phyloP scores from a whole-genome alignment of 1,284 basidiomycete genomes.

The Sporisorium exsertum region DNA sequence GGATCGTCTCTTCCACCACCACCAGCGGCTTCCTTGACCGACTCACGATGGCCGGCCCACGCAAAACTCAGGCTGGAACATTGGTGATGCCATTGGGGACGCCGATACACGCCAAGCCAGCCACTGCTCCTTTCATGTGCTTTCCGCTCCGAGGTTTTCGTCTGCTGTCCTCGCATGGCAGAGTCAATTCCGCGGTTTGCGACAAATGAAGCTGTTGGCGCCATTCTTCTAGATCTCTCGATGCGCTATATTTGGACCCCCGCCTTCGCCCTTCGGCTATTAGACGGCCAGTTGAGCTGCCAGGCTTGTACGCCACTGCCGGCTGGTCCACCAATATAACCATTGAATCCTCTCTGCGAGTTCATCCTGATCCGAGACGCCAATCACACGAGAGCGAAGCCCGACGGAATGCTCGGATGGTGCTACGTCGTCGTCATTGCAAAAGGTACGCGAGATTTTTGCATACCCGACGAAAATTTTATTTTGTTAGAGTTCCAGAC shows the following conservation, averaged over 20 bases:
- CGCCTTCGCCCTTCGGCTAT: neutral
- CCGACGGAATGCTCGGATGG: no score
- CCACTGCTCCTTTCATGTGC: neutral
- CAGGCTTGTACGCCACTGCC: no score
- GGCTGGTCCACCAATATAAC: no score
- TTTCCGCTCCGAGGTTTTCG: neutral
- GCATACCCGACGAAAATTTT: no score
- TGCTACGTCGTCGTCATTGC: no score
- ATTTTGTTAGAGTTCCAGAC: no score
- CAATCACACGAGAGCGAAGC: no score
- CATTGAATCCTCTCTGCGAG: no score
- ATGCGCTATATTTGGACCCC: neutral
- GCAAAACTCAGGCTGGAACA: slow-evolving; percentile 8
- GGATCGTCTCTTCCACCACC: neutral
- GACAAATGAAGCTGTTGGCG: no score
- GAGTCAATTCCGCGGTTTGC: neutral
- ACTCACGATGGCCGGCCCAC: neutral
- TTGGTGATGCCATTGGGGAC: slow-evolving; percentile 23
- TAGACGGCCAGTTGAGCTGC: no score
- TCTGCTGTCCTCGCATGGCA: neutral
- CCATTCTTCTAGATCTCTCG: neutral
- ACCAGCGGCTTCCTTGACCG: slow-evolving; percentile 7
- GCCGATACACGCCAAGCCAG: slow-evolving; percentile 1
- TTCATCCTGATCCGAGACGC: neutral
- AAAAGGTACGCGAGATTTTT: no score